Conservation (phyloP, 208 protist species). For the Acanthamoeba culbertsoni region DNA sequence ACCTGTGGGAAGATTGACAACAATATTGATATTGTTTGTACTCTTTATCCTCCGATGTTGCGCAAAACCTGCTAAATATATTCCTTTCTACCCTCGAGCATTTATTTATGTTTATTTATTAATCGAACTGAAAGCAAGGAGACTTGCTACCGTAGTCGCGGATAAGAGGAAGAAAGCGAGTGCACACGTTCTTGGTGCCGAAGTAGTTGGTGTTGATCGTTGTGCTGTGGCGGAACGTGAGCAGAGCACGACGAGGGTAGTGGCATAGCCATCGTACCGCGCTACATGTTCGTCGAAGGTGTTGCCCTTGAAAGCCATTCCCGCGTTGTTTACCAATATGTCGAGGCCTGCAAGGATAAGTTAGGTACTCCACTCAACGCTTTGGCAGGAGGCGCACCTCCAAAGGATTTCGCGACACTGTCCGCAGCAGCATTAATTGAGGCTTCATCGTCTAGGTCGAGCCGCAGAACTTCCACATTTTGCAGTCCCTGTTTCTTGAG, state of each 20-base stretch:
- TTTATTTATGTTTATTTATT: too few species aligned
- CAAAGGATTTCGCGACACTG: neutral
- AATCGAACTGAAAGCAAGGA: too few species aligned
- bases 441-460: neutral
- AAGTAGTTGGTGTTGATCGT: constrained; percentile 14
- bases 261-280: neutral
- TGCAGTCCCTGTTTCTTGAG: neutral
- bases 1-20: neutral
- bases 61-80: too few species aligned
- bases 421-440: neutral
- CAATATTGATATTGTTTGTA: too few species aligned
- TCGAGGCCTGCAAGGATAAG: neutral
- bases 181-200: neutral
- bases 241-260: neutral
- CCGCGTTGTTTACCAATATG: constrained; percentile 43
- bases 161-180: neutral
- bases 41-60: too few species aligned
- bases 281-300: constrained; percentile 43
- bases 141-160: neutral
- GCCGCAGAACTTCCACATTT: neutral
- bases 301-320: constrained; percentile 41
- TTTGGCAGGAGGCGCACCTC: neutral
- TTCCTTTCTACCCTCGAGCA: too few species aligned
- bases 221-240: neutral
- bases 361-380: neutral